Base-by-base conservation (phyloP, 805 yeast genomes). In the Ogataea corticis region DNA sequence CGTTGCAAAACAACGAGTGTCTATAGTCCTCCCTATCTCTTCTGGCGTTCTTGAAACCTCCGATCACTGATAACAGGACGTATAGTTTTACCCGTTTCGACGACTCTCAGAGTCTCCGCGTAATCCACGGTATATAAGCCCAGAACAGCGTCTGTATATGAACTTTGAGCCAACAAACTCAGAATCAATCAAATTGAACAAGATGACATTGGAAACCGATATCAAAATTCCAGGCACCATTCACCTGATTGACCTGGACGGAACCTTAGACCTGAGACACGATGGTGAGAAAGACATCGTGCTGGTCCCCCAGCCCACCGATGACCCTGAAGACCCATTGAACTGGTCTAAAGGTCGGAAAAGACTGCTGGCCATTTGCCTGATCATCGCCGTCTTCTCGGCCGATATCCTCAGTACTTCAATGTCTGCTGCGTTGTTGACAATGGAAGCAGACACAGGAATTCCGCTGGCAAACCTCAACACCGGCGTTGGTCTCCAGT, bases 401-500 rank as follows among this genome's bases (percentile, higher is more conserved):
- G 75, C 76, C 5, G 76, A 75, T 11, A 69, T 70, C 15, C 62
- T 73, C 25, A 66, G 68, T 67, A 50, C 58, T 4, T 54, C 58
- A 25, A 46, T 61, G 28, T 50, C 59, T 21, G 60, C 66, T 13
- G 62, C 56, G 41, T 63, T 11, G 51, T 51, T 32, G 53, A 49
- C 55, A 61, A 33, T 57, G 66, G 42, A 65, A 63, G 45, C 48
- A 54, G 34, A 44, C 29, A 47, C 45, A 1, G 45, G 51, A 57
- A 39, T 48, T 36, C 50, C 54, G 45, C 54, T 46, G 46, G 53
- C 36, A 59, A 56, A 14, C 54, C 50, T 39, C 16, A 59, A 82
- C 59, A 77, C 85, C 1, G 59, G 78, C 40, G 52, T 73, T 39
- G 77, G 79, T 1, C 70, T 77, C 52, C 62, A 72, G 28, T 38